Conservation (phyloP, 192 early-diverging fungal genomes). For the Coemansia aciculifera region DNA sequence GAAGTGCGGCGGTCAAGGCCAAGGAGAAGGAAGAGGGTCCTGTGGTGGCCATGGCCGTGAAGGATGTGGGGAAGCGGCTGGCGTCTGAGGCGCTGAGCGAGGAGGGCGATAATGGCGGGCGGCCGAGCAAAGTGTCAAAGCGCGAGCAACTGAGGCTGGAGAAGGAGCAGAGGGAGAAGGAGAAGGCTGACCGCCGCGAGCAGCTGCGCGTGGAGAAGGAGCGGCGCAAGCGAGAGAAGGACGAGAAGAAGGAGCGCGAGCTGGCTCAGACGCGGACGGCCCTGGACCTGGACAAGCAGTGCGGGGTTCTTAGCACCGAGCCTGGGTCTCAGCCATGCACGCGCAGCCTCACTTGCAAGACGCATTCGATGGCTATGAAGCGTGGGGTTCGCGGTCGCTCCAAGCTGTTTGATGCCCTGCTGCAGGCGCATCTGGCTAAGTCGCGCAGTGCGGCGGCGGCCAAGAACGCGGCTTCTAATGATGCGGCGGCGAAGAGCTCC, state of each 20-base stretch:
- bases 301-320: conserved; percentile 65
- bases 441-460: conserved; percentile 62
- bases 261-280: conserved; percentile 57
- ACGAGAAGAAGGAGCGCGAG: conserved; percentile 59
- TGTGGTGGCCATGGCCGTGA: neutral
- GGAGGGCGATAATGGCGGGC: conserved; percentile 18
- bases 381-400: conserved; percentile 82
- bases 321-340: conserved; percentile 68
- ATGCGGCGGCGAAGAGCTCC: conserved; percentile 46
- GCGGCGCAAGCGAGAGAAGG: conserved; percentile 49
- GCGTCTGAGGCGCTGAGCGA: conserved; percentile 23
- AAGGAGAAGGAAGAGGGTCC: conserved; percentile 5
- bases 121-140: conserved; percentile 34
- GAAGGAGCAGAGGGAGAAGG: conserved; percentile 44
- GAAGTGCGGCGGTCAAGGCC: neutral
- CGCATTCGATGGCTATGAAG: conserved; percentile 87
- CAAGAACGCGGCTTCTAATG: conserved; percentile 42
- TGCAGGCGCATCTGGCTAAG: conserved; percentile 77
- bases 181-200: conserved; percentile 35
- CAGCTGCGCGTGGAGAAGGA: conserved; percentile 48
- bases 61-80: conserved; percentile 22
- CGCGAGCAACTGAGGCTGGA: conserved; percentile 41
- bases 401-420: conserved; percentile 75
- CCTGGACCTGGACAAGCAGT: conserved; percentile 88
- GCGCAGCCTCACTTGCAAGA: conserved; percentile 94